Percentiles rank a stretch among this genome's conserved stretches.
Conservation (phyloP, 179 eudicot species). For the Nepenthes alata region DNA sequence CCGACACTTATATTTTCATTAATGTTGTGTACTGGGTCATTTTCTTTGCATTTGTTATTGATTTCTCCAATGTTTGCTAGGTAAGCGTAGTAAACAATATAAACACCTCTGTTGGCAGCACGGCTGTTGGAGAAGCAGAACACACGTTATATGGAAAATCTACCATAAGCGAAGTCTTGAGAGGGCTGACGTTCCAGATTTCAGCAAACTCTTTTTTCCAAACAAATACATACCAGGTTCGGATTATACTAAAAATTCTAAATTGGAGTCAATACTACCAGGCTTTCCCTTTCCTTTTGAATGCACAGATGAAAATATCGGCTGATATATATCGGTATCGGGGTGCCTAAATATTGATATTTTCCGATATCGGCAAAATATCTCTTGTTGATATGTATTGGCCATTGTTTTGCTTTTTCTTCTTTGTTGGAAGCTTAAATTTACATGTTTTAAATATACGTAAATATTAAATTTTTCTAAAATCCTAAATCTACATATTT, state of each 20-base stretch:
- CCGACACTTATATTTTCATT: too few species aligned
- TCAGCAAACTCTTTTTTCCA: constrained; percentile 98
- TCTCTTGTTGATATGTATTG: too few species aligned
- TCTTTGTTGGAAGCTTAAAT: too few species aligned
- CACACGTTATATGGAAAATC: constrained; percentile 65
- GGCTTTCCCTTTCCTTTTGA: not conserved
- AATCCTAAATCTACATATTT: too few species aligned
- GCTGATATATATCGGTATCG: too few species aligned
- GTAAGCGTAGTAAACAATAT: constrained; percentile 87
- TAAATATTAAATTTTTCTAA: too few species aligned
- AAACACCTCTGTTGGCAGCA: constrained; percentile 83
- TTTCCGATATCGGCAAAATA: too few species aligned
- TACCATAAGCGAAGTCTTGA: constrained; percentile 61
- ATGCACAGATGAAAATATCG: not conserved
- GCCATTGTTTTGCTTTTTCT: too few species aligned
- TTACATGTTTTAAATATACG: too few species aligned
- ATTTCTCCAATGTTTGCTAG: constrained; percentile 14
- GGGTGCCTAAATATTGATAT: too few species aligned
- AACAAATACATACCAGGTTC: constrained; percentile 87
- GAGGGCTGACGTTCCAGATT: constrained; percentile 82
- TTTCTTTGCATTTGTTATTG: too few species aligned
- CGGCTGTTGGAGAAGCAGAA: constrained; percentile 81
- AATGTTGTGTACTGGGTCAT: too few species aligned
- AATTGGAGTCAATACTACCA: not conserved
- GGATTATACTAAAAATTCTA: not conserved